Base-by-base conservation (phyloP, 2,329 filamentous ascomycete species). In the Aspergillus sp. region DNA sequence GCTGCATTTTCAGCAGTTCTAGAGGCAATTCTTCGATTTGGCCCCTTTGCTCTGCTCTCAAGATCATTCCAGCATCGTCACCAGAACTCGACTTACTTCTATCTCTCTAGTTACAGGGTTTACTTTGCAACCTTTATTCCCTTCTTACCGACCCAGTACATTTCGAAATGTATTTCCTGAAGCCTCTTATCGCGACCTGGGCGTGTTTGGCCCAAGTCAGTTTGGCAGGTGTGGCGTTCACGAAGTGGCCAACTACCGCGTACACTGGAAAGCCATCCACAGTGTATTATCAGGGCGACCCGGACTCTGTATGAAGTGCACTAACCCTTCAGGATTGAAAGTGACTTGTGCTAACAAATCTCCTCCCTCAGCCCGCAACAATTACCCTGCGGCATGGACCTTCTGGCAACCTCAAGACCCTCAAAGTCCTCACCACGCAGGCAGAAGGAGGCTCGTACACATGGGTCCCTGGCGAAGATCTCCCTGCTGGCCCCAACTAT, bases 341-440 rank as follows among this genome's bases (percentile, higher is more conserved):
- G 31, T 47, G 9, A 37, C 31, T 39, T 43, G 44, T 48, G 52
- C 64, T 71, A 54, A 67, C 35, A n/a, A 15, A 37, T 37, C 15
- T 14, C 35, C 35, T 14, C 47, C 17, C 33, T 6, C n/a, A 80
- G 73, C 78, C 81, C 6, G 81, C 82, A 39, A 85, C 80, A 41
- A 80, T 88, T 64, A 79, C 78, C 55, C 77, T 88, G 44, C 79
- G 82, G 62, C 77, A 83, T 71, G 85, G 85, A 46, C 58, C 70
- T 17, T 70, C 80, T 2, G 71, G 65, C 53, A 67, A 86, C 66
- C 79, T 87, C 27, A 60, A 78, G 50, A 82, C 80, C 50, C 70
- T 87, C 50, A 68, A 70, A 50, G 76, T 76, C 48, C 66, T 86
- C 52, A 82, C 81, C 62, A 71, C 69, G 40, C 59, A 74, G 54